Evolutionary conservation across 768 basidiomycete species (phyloP).

Genomic region (Trametes meyenii): DNA sequence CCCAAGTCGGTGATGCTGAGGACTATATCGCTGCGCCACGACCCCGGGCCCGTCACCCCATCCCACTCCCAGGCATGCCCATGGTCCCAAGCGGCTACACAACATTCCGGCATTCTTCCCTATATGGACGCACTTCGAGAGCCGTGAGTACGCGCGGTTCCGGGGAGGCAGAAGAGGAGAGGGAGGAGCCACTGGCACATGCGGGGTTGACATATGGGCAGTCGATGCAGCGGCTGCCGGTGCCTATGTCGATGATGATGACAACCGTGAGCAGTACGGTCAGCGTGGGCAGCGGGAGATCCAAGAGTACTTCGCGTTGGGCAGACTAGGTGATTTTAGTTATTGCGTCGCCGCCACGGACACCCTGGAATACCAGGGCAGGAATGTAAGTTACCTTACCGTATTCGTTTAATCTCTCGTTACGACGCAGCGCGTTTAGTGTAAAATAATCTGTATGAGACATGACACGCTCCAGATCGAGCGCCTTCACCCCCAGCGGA

Average conservation of each 20-base stretch:
- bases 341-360: not conserved
- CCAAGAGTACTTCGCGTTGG: not conserved
- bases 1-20: slow-evolving; percentile 10
- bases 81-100: slow-evolving; percentile 22
- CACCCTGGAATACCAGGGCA: not conserved
- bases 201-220: slow-evolving; percentile 20
- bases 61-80: slow-evolving; percentile 22
- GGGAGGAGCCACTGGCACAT: slow-evolving; percentile 10
- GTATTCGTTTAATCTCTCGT: not conserved
- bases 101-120: slow-evolving; percentile 20
- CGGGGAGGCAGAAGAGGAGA: not conserved
- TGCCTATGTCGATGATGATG: slow-evolving; percentile 20
- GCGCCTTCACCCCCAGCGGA: not conserved
- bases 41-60: slow-evolving; percentile 6
- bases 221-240: slow-evolving; percentile 19
- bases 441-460: slow-evolving; percentile 2
- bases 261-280: slow-evolving; percentile 24
- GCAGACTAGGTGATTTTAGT: not conserved
- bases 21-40: not conserved
- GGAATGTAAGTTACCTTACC: not conserved
- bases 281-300: slow-evolving; percentile 13
- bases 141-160: not conserved
- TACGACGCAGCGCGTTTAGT: not conserved
- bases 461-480: not conserved
- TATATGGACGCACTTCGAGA: slow-evolving; percentile 10